Evolutionary conservation across 345 rosid genomes (phyloP), one percentile per base, ranked within the genome.

Genomic region (Salix arbutifolia): DNA sequence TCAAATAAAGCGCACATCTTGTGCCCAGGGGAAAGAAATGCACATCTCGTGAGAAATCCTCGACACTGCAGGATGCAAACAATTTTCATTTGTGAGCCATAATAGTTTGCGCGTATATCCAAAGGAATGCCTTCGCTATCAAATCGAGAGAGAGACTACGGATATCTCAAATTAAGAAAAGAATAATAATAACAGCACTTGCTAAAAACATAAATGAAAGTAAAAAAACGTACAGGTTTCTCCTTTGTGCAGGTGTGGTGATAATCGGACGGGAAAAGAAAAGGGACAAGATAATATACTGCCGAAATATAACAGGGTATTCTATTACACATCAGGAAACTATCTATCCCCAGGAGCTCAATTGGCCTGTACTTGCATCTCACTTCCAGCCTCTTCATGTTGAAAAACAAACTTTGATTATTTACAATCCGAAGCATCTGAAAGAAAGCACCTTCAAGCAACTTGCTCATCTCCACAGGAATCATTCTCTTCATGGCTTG

Each of bases 401-500:
- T 37, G 74, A 8, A 70, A 73, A 73, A 58, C 69, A 80, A 60
- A 73, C 9, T 64, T 28, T 21, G 46, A 25, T 44, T 48, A 82
- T 73, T 50, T 76, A 84, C 86, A 80, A 68, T 75, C 69, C 68
- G 73, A 84, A 70, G 77, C 80, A 72, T 58, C 64, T 26, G 64
- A 21, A 61, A 31, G 40, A 44, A 21, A 70, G 64, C 33, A 78
- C 42, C 78, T 75, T 81, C 82, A 85, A 68, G 80, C 82, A 74
- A 80, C 72, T 42, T 74, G 82, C 37, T 76, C 86, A 73, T 85
- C 80, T 66, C 82, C 84, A 25, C 42, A 23, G 61, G 83, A 73
- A 23, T 86, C 89, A 80, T 76, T 85, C 77, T 80, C 84, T n/a
- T 70, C 74, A 30, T 81, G 80, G 40, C 86, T 80, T 3, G 94